A percentile compares a stretch with the other conserved stretches of the same genome.
phyloP scores from a whole-genome alignment of 2,329 filamentous ascomycete genomes.

The Penicillium decumbens region DNA sequence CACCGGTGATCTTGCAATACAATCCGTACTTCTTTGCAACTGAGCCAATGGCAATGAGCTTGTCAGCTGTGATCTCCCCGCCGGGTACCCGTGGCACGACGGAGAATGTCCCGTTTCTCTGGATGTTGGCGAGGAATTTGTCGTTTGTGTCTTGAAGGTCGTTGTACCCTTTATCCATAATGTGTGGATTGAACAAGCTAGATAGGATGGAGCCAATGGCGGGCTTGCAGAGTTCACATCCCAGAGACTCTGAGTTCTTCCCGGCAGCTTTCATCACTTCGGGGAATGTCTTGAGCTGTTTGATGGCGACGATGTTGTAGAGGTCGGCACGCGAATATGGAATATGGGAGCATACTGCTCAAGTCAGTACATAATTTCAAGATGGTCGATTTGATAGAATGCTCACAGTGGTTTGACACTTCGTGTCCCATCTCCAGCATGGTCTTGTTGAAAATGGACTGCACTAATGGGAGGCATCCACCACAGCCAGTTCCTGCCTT shows the following conservation, averaged over 20 bases:
- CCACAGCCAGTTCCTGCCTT: constrained; percentile 89
- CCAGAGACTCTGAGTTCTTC: constrained; percentile 64
- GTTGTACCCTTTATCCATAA: constrained; percentile 66
- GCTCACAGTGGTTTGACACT: constrained; percentile 67
- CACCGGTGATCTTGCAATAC: constrained; percentile 90
- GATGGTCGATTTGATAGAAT: neutral
- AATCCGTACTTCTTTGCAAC: constrained; percentile 79
- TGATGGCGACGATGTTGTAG: constrained; percentile 84
- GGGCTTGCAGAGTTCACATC: constrained; percentile 85
- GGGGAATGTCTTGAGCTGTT: constrained; percentile 65
- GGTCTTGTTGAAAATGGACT: constrained; percentile 83
- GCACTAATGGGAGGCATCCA: constrained; percentile 82
- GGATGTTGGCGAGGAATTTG: constrained; percentile 80
- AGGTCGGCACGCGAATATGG: constrained; percentile 77
- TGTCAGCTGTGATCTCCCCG: constrained; percentile 83
- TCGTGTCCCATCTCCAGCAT: constrained; percentile 83
- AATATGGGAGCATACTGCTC: constrained; percentile 70
- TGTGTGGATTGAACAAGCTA: constrained; percentile 75
- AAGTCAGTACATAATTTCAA: constrained; percentile 7
- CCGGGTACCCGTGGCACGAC: constrained; percentile 78
- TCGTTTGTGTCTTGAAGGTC: constrained; percentile 90
- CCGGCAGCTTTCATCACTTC: constrained; percentile 77
- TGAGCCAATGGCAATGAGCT: constrained; percentile 74
- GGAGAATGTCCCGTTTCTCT: constrained; percentile 85
- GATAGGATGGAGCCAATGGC: constrained; percentile 74